Evolutionary conservation across 805 yeast species (phyloP).

Genomic region (Candida ponderosae): DNA sequence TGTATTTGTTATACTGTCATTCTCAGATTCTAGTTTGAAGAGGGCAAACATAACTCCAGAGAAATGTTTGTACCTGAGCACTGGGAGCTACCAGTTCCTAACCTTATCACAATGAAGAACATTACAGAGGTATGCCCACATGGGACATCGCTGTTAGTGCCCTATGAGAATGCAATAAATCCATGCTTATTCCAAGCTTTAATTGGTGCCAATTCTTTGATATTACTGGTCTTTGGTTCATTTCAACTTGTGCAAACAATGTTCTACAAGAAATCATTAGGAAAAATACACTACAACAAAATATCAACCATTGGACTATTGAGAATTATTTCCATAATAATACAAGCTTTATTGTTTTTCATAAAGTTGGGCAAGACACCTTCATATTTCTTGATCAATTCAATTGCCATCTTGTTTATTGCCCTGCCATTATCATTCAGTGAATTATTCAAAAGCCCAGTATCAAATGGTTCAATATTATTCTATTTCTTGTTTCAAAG

Average conservation of each 20-base stretch:
- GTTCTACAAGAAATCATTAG: neutral
- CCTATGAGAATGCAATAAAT: conserved; percentile 17
- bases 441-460: conserved; percentile 32
- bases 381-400: conserved; percentile 5
- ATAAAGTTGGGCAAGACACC: neutral
- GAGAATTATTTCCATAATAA: neutral
- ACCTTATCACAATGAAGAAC: too few relatives aligned
- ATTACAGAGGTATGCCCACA: conserved; percentile 1
- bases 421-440: conserved; percentile 35
- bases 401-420: conserved; percentile 13
- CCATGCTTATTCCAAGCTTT: conserved; percentile 16
- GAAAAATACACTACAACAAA: conserved; percentile 8
- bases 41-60: too few relatives aligned
- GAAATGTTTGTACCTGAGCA: too few relatives aligned
- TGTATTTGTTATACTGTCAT: too few relatives aligned
- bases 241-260: conserved; percentile 7
- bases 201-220: conserved; percentile 3
- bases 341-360: conserved; percentile 7
- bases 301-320: conserved; percentile 7
- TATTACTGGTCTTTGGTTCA: conserved; percentile 10
- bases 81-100: too few relatives aligned
- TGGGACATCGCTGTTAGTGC: conserved; percentile 10
- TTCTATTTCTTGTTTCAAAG: conserved; percentile 65
- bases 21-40: too few relatives aligned
- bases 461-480: conserved; percentile 63